Evolutionary conservation across 495 filamentous ascomycete genomes (phyloP), one percentile per base, ranked within the genome.

Genomic region (Thermothielavioides terrestris): DNA sequence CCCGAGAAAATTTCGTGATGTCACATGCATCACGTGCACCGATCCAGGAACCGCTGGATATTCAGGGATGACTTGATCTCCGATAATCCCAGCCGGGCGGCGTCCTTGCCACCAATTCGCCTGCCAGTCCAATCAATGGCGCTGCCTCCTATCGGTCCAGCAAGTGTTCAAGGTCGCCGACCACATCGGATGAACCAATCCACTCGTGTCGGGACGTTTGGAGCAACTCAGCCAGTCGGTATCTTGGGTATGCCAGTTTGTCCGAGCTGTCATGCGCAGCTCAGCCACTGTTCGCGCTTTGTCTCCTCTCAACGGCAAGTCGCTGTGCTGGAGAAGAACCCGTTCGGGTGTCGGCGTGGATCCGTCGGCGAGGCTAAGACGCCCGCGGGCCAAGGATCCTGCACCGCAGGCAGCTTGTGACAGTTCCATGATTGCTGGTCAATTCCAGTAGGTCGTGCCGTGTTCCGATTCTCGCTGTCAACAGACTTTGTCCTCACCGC

Each of bases 281-380:
- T 14, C 3, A 6, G 31, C 10, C n/a, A 12, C 31, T 14, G n/a
- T 34, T 34, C 4, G 11, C 5, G 10, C 17, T 49, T 28, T 27
- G 26, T 26, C 31, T n/a, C n/a, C n/a, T n/a, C n/a, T n/a, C n/a
- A n/a, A n/a, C n/a, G n/a, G n/a, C n/a, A n/a, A n/a, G n/a, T n/a
- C n/a, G n/a, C n/a, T n/a, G n/a, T n/a, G n/a, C n/a, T n/a, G 21
- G 42, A 21, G 11, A 10, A 15, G 21, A 11, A 17, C 32, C 1
- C 6, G 26, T 2, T 20, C 56, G 56, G 56, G 44, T 50, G 27
- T 59, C 56, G 56, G 56, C 56, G 56, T 59, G 56, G 56, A 54
- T 44, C 53, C 46, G 21, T 39, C 42, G 32, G 34, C 15, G 2
- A 14, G 14, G 49, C 41, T 34, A 39, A 45, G 40, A n/a, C n/a